Percentiles rank a stretch among this genome's conserved stretches.
Conservation (phyloP, 345 rosid genomes). For the Salix brachista region DNA sequence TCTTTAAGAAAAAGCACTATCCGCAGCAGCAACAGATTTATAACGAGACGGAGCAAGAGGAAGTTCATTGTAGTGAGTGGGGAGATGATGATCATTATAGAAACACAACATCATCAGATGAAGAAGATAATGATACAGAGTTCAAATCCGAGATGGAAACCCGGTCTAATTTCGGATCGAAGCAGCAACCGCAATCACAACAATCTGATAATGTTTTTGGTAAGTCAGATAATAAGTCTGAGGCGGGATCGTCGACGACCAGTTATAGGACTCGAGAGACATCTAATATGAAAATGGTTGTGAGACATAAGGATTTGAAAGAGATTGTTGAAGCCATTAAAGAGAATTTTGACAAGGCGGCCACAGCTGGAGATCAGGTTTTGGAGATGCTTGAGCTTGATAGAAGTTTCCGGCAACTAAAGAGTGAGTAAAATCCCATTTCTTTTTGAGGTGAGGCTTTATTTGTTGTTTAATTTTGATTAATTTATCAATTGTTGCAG, state of each 20-base stretch:
- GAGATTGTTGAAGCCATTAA: constrained; percentile 81
- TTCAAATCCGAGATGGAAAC: constrained; percentile 69
- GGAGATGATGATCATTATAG: constrained; percentile 64
- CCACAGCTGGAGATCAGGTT: constrained; percentile 73
- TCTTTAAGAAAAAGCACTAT: constrained; percentile 25
- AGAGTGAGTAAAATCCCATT: constrained; percentile 41
- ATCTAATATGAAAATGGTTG: constrained; percentile 67
- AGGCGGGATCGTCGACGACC: constrained; percentile 44
- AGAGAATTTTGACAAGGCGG: constrained; percentile 79
- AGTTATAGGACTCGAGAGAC: constrained; percentile 56
- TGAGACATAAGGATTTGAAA: constrained; percentile 87
- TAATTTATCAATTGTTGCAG: constrained; percentile 34
- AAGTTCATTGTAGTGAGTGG: constrained; percentile 97
- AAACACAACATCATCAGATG: constrained; percentile 51
- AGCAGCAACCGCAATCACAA: constrained; percentile 16
- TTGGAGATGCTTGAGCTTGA: constrained; percentile 90
- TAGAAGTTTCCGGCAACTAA: constrained; percentile 80
- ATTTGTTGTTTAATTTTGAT: not conserved
- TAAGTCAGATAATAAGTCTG: constrained; percentile 43
- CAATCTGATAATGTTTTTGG: not conserved
- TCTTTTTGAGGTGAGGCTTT: not conserved
- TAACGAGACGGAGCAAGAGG: constrained; percentile 75
- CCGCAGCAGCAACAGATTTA: not conserved
- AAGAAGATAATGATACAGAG: constrained; percentile 40
- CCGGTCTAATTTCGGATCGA: constrained; percentile 54